Conservation (phyloP, 352 stramenopile species). For the Pythium grandisporangium region DNA sequence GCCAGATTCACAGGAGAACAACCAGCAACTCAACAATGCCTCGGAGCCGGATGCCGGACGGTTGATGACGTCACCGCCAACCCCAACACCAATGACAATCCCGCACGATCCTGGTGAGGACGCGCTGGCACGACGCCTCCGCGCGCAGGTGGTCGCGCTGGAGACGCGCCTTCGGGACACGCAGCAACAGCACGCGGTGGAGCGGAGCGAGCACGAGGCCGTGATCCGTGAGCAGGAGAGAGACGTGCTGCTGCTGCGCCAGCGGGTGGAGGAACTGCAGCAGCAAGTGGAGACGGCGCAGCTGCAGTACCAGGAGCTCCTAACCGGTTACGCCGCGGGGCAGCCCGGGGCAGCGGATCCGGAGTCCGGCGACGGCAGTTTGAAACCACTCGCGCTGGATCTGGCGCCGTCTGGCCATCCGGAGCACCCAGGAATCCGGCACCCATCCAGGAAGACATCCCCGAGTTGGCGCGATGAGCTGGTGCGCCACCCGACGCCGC, state of each 20-base stretch:
- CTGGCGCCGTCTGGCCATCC: too few species aligned
- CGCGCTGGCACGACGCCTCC: constrained; percentile 3
- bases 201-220: constrained; percentile 42
- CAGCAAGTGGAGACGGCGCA: constrained; percentile 3
- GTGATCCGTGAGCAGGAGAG: constrained; percentile 56
- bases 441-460: too few species aligned
- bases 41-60: neutral
- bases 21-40: neutral
- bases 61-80: too few species aligned
- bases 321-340: neutral
- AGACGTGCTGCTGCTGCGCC: constrained; percentile 30
- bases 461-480: constrained; percentile 69
- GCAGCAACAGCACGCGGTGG: constrained; percentile 19
- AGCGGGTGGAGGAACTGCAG: constrained; percentile 14
- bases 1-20: too few species aligned
- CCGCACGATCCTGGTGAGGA: constrained; percentile 1
- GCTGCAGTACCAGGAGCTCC: constrained; percentile 2
- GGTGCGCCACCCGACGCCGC: constrained; percentile 57
- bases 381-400: too few species aligned
- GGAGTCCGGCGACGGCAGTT: neutral
- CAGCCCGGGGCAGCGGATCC: neutral
- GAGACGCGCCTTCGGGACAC: constrained; percentile 24
- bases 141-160: constrained; percentile 25
- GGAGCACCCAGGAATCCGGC: too few species aligned
- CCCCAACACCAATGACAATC: too few species aligned